Evolutionary conservation across 805 yeast genomes (phyloP).

Genomic region (Hanseniaspora nectarophila): DNA sequence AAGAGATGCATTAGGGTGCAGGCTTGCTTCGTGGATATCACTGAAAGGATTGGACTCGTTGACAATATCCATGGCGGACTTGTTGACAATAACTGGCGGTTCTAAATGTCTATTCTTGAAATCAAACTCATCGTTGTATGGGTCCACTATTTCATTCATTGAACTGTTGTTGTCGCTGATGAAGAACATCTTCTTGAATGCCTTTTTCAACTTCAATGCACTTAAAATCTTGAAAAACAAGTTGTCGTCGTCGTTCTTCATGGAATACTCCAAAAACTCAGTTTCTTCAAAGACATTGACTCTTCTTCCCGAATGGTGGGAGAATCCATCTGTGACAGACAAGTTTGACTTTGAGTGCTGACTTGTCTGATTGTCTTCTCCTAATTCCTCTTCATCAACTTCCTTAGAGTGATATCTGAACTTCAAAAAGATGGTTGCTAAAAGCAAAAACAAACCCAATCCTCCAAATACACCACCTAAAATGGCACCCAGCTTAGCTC

Average conservation of each 20-base stretch:
- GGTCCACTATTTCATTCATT: conserved; percentile 1
- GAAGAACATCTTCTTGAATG: not conserved
- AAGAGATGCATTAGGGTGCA: not conserved
- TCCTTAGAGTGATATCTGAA: not conserved
- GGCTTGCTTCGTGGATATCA: conserved; percentile 5
- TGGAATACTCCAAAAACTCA: conserved; percentile 8
- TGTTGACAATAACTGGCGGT: conserved; percentile 14
- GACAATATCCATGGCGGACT: conserved; percentile 11
- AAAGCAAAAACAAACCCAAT: not conserved
- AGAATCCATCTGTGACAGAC: conserved; percentile 10
- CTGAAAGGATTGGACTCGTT: conserved; percentile 9
- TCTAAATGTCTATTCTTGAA: conserved; percentile 11
- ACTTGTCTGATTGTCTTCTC: not conserved
- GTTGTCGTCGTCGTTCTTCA: not conserved
- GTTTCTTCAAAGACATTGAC: conserved; percentile 13
- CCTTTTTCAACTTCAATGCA: not conserved
- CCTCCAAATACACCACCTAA: conserved; percentile 13
- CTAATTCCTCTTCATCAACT: not conserved
- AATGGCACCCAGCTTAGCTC: conserved; percentile 4
- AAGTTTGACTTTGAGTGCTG: not conserved
- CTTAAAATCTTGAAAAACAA: not conserved
- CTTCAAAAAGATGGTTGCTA: not conserved
- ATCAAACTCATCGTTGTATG: conserved; percentile 15
- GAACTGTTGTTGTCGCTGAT: not conserved
- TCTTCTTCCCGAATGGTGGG: conserved; percentile 14